Base-by-base conservation (phyloP, 305 asterid genomes). In the Lippia alba region DNA sequence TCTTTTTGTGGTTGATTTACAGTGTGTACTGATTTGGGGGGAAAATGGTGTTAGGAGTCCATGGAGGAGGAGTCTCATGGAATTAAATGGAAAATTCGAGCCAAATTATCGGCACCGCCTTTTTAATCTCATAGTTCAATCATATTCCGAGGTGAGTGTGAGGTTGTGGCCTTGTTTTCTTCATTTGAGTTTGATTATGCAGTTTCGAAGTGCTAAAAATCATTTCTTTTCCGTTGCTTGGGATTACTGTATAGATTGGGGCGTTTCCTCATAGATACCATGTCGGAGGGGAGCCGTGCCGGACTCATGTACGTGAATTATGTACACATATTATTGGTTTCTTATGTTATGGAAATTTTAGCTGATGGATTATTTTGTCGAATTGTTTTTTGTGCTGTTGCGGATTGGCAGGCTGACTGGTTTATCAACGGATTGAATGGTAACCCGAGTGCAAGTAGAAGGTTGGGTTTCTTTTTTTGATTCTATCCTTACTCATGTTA, bases 231-330 rank as follows among this genome's bases (percentile, higher is more conserved):
- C 39, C 24, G 16, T 32, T 46, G 15, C 16, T 16, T 62, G 70
- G 78, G 40, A 74, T 68, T 56, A 57, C 24, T 50, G 33, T 30
- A 32, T 63, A 89, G 97, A 56, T 81, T 64, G 92, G 86, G 78
- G 82, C 71, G 16, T 86, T 88, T 79, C 96, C 90, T 71, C 97
- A 94, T 71, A 60, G 51, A 40, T 94, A 94, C 80, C 96, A 89
- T 80, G 82, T 84, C 53, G 36, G 83, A 34, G 91, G 84, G 64
- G 87, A 67, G 64, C 85, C 88, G 48, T 94, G 99, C 79, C 81
- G 36, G 50, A 88, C 97, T 30, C 93, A 91, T 76, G 97, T 91
- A 90, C 54, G 84, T 36, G 39, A 12, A 65, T 69, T 69, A 62
- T 60, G 30, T 18, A 61, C 68, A 19, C 45, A n/a, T 54, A 49